Conservation (phyloP, 1,284 basidiomycete species). For the Cutaneotrichosporon cutaneum region DNA sequence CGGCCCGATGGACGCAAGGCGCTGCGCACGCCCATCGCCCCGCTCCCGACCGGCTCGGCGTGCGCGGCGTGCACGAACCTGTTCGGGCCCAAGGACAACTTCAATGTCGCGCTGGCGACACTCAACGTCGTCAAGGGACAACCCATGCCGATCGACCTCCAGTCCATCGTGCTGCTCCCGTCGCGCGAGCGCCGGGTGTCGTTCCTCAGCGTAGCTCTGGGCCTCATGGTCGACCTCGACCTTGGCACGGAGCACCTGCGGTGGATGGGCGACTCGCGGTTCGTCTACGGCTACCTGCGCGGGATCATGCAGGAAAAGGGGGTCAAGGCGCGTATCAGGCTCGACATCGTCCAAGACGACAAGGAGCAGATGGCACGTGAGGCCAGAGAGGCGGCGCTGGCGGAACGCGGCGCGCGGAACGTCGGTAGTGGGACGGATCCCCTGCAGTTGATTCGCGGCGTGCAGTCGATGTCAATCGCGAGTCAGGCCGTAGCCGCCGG, state of each 20-base stretch:
- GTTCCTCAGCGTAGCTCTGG: conserved; percentile 83
- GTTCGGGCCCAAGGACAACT: conserved; percentile 60
- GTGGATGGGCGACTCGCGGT: conserved; percentile 91
- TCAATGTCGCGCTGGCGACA: conserved; percentile 70
- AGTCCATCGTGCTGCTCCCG: conserved; percentile 61
- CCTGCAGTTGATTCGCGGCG: conserved; percentile 16
- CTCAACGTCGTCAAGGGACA: conserved; percentile 87
- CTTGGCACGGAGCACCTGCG: conserved; percentile 78
- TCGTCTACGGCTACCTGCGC: conserved; percentile 75
- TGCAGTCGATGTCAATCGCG: conserved; percentile 7
- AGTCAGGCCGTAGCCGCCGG: not conserved
- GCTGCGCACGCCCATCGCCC: conserved; percentile 72
- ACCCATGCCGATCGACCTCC: conserved; percentile 75
- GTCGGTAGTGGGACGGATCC: conserved; percentile 29
- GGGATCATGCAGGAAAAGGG: conserved; percentile 68
- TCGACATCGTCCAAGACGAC: conserved; percentile 69
- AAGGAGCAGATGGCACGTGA: conserved; percentile 65
- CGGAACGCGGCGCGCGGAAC: conserved; percentile 11
- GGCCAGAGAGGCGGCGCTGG: conserved; percentile 35
- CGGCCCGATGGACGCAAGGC: conserved; percentile 69
- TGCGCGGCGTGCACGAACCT: conserved; percentile 53
- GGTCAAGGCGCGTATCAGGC: conserved; percentile 68
- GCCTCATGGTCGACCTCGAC: conserved; percentile 89
- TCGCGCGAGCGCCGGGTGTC: conserved; percentile 60
- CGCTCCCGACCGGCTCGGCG: conserved; percentile 72